Base-by-base conservation (phyloP, 768 basidiomycete species). In the Tricholoma furcatifolium region DNA sequence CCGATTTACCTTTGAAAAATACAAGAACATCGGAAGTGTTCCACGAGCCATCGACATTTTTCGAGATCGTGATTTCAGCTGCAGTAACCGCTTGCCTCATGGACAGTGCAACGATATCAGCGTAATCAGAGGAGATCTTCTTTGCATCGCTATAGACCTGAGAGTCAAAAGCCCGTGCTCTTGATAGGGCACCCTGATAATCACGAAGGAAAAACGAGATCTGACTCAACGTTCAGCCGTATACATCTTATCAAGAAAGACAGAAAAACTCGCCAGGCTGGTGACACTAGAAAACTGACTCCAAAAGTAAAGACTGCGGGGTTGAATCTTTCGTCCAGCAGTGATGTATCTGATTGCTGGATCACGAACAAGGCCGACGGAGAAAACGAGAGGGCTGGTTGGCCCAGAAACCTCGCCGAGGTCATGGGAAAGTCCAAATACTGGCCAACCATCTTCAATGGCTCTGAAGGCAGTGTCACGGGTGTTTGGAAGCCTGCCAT, bases 401-500 rank as follows among this genome's bases (percentile, higher is more conserved):
- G 70, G 56, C 14, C 59, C 58, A 17, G 62, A 66, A 44, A 85
- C 65, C 4, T 63, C 67, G 2, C 82, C 83, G 31, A 86, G 76
- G 59, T 86, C 76, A 30, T 79, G 79, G 17, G 82, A 74, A 41
- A 84, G 72, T 7, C 73, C 83, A 56, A 87, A 85, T 11, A 86
- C 82, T 11, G 83, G 83, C 83, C 83, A 84, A 53, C 75, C 67
- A 59, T 83, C 67, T 15, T 67, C 67, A 35, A 85, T 74, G 4
- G 81, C 75, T 14, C 84, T 79, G 72, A 83, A 85, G 53, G 71
- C 71, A 14, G 76, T 79, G 61, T 85, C 83, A 39, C 73, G 70
- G 0, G 77, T 75, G 60, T 84, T 80, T 4, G 70, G 60, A 31
- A 85, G 79, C 12, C 50, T 46, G 11, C 81, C 80, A 54, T 78